Percentiles rank a stretch among this genome's conserved stretches.
Conservation (phyloP, 768 basidiomycete species). For the Boletellus ananas region DNA sequence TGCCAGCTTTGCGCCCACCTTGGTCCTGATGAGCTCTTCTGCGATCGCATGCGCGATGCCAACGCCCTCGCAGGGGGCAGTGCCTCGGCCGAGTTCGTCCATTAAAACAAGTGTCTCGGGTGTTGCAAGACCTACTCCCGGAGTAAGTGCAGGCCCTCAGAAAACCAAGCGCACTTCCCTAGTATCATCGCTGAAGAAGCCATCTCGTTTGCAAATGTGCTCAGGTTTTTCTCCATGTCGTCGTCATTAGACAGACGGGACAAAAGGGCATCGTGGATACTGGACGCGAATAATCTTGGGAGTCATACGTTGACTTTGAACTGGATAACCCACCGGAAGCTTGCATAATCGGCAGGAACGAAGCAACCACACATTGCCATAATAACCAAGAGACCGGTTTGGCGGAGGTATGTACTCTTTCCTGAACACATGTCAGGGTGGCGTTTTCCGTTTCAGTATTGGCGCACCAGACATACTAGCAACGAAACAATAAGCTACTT, state of each 20-base stretch:
- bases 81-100: constrained; percentile 93
- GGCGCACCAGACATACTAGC: constrained; percentile 56
- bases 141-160: not conserved
- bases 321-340: constrained; percentile 55
- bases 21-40: constrained; percentile 67
- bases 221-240: constrained; percentile 82
- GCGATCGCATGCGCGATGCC: constrained; percentile 84
- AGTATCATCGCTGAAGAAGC: constrained; percentile 87
- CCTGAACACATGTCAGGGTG: constrained; percentile 38
- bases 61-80: constrained; percentile 76
- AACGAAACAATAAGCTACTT: not conserved
- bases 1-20: constrained; percentile 42
- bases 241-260: constrained; percentile 93
- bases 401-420: constrained; percentile 91
- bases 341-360: constrained; percentile 92
- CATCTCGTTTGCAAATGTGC: constrained; percentile 97
- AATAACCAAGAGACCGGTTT: constrained; percentile 76
- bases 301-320: not conserved
- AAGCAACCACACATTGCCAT: constrained; percentile 92
- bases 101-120: constrained; percentile 73
- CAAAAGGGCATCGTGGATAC: constrained; percentile 79
- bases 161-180: constrained; percentile 37
- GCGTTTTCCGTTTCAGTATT: not conserved
- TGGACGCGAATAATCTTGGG: constrained; percentile 23
- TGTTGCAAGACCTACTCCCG: constrained; percentile 58